These are phyloP conservation scores for Tephrocybe sp. DNA, from an alignment of 768 basidiomycete genomes.

Conservation along the genomic window DNA sequence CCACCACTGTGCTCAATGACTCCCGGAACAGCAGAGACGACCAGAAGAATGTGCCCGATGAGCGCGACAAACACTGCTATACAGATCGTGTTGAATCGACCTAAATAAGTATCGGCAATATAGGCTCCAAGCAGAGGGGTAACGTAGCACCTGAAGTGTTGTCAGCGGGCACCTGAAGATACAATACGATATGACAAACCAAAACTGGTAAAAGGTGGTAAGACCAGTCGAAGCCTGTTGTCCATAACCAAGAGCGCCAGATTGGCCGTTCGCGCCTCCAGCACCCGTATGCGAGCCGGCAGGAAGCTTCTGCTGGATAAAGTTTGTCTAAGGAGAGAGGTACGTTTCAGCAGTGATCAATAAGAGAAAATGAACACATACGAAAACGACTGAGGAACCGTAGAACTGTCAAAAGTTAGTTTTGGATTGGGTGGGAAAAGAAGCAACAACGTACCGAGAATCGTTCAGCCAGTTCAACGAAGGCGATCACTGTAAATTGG, in stretches of 20 bases:
- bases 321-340: constrained; percentile 54
- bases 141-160: constrained; percentile 56
- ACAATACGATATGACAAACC: constrained; percentile 34
- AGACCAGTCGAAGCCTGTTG: constrained; percentile 76
- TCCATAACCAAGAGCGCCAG: constrained; percentile 66
- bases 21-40: constrained; percentile 61
- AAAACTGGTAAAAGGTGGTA: constrained; percentile 69
- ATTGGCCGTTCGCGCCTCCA: constrained; percentile 48
- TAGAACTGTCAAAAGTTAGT: constrained; percentile 33
- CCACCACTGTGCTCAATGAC: constrained; percentile 26
- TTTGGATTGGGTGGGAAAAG: background rate
- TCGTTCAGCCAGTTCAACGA: constrained; percentile 70
- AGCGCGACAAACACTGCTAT: constrained; percentile 59
- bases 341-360: background rate
- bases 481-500: constrained; percentile 49
- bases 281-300: constrained; percentile 64
- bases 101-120: constrained; percentile 70
- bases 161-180: background rate
- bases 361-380: constrained; percentile 19
- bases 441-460: constrained; percentile 52
- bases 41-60: constrained; percentile 62
- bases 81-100: constrained; percentile 74
- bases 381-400: constrained; percentile 50
- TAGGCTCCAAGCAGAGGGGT: constrained; percentile 70
- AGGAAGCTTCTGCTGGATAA: constrained; percentile 72